Conservation (phyloP, 257 asterid genomes). For the Solanum bulbocastanum region DNA sequence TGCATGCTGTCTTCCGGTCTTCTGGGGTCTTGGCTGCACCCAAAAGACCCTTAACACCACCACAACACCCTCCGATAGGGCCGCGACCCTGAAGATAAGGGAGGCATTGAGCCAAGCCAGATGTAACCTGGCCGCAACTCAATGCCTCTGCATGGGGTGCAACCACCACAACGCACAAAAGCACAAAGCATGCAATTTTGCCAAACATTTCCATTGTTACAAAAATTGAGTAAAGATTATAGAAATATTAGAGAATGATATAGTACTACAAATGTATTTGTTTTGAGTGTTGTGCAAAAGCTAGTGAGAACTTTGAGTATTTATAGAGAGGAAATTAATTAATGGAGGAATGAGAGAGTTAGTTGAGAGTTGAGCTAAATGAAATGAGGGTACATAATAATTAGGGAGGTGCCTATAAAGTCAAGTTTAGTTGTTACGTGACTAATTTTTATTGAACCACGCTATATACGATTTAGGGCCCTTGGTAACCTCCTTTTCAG, state of each 20-base stretch:
- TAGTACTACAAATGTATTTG: not conserved
- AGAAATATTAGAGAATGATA: not conserved
- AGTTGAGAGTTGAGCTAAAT: not conserved
- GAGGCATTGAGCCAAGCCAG: not conserved
- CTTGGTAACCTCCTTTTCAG: too few relatives aligned
- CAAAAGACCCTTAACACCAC: not conserved
- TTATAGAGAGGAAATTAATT: not conserved
- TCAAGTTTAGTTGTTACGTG: not conserved
- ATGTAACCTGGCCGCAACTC: not conserved
- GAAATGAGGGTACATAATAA: too few relatives aligned
- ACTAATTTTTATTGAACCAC: not conserved
- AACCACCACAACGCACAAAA: constrained; percentile 1
- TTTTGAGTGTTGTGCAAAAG: not conserved
- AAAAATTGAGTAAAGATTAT: not conserved
- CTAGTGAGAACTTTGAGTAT: not conserved
- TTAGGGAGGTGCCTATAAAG: not conserved
- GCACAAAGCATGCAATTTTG: not conserved
- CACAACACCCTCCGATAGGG: not conserved
- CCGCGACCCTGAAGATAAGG: not conserved
- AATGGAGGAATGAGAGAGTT: not conserved
- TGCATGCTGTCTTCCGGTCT: constrained; percentile 9
- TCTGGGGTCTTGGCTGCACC: not conserved
- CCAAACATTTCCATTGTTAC: not conserved
- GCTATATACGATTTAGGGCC: not conserved
- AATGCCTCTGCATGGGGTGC: constrained; percentile 8